Evolutionary conservation across 495 filamentous ascomycete genomes (phyloP).

Genomic region (Copromyces sp.): DNA sequence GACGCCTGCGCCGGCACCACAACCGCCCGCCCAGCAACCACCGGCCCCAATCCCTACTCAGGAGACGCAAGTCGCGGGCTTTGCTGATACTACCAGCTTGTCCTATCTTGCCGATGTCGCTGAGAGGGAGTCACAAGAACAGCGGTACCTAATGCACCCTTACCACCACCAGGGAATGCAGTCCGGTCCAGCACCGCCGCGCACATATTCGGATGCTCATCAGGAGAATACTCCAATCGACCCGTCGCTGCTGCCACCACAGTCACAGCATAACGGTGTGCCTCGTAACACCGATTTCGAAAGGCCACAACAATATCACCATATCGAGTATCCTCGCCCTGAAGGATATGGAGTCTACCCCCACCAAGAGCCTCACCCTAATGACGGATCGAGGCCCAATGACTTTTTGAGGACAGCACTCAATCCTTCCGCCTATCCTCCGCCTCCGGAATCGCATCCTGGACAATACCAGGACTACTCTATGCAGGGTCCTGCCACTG

Average conservation of each 20-base stretch:
- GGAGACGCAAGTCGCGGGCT: not conserved
- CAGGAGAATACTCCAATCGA: constrained; percentile 5
- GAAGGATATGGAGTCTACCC: not conserved
- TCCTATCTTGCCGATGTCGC: constrained; percentile 25
- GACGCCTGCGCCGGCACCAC: constrained; percentile 7
- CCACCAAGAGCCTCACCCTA: not conserved
- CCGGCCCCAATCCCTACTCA: constrained; percentile 3
- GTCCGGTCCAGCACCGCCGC: not conserved
- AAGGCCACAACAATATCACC: not conserved
- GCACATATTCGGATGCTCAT: not conserved
- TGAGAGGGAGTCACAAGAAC: constrained; percentile 1
- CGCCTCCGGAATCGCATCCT: not conserved
- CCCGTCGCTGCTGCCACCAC: not conserved
- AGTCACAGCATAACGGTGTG: not conserved
- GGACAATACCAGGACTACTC: not conserved
- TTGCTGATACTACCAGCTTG: constrained; percentile 12
- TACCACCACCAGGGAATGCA: not conserved
- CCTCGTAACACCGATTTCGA: not conserved
- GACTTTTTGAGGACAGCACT: constrained; percentile 34
- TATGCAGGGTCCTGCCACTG: not conserved
- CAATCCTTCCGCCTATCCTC: constrained; percentile 20
- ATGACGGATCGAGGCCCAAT: constrained; percentile 12
- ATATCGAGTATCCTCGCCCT: constrained; percentile 7
- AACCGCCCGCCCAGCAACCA: constrained; percentile 3
- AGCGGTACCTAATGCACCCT: not conserved